Evolutionary conservation across 495 filamentous ascomycete species (phyloP).

Genomic region (Aspergillus panamensis): DNA sequence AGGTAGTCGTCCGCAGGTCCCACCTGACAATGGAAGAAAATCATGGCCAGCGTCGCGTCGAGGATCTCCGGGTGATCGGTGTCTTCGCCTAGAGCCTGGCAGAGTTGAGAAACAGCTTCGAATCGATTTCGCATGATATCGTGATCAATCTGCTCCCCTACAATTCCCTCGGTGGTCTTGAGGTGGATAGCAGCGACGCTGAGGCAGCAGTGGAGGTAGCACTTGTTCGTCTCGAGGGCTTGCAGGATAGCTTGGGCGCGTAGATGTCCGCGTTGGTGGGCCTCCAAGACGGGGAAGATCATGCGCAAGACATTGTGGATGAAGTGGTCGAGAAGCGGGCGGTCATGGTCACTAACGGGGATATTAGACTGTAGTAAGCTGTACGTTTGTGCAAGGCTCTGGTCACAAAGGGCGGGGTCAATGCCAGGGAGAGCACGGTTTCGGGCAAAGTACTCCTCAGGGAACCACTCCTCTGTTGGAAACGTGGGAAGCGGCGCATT

Average conservation of each 20-base stretch:
- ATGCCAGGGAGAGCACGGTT: slow-evolving; percentile 39
- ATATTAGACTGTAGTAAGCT: slow-evolving; percentile 63
- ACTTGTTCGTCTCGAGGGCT: slow-evolving; percentile 83
- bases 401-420: slow-evolving; percentile 38
- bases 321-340: slow-evolving; percentile 86
- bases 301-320: slow-evolving; percentile 79
- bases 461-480: slow-evolving; percentile 70
- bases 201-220: slow-evolving; percentile 91
- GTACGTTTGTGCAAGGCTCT: slow-evolving; percentile 22
- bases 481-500: slow-evolving; percentile 62
- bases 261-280: slow-evolving; percentile 75
- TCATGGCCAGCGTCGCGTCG: slow-evolving; percentile 92
- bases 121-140: slow-evolving; percentile 94
- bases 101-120: slow-evolving; percentile 81
- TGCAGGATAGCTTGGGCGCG: slow-evolving; percentile 78
- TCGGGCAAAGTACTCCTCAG: slow-evolving; percentile 63
- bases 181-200: slow-evolving; percentile 94
- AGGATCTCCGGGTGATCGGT: slow-evolving; percentile 82
- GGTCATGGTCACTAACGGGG: slow-evolving; percentile 85
- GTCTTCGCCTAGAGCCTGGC: slow-evolving; percentile 76
- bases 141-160: slow-evolving; percentile 75
- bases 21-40: slow-evolving; percentile 95
- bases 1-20: slow-evolving; percentile 80
- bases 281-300: slow-evolving; percentile 88
- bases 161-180: slow-evolving; percentile 68